phyloP scores from a whole-genome alignment of 306 rosid genomes.

The Vachellia collinsii region DNA sequence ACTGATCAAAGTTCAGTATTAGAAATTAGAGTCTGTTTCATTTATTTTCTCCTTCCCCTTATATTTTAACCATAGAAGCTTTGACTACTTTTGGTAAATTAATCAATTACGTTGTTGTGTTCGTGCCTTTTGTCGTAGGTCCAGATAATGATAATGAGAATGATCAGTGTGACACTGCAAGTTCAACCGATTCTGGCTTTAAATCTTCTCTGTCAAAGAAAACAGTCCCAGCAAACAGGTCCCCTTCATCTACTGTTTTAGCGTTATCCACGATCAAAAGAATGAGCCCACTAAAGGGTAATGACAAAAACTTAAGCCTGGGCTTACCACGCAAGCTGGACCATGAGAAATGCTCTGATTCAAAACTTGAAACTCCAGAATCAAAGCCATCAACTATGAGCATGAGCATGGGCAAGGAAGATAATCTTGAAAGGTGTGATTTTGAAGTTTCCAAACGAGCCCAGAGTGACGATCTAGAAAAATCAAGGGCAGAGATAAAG shows the following conservation, averaged over 20 bases:
- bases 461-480: constrained; percentile 38
- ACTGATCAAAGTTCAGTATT: constrained; percentile 2
- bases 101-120: constrained; percentile 30
- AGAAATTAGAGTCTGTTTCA: neutral
- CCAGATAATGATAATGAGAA: constrained; percentile 54
- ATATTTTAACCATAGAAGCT: neutral
- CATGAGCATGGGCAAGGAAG: constrained; percentile 46
- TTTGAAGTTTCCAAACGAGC: constrained; percentile 42
- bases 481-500: constrained; percentile 51
- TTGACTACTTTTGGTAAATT: constrained; percentile 15
- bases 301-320: constrained; percentile 47
- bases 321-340: constrained; percentile 45
- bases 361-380: constrained; percentile 54
- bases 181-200: constrained; percentile 43
- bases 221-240: constrained; percentile 60
- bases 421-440: constrained; percentile 46
- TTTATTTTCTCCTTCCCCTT: neutral
- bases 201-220: constrained; percentile 62
- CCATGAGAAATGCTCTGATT: constrained; percentile 49
- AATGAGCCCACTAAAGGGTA: constrained; percentile 41
- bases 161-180: constrained; percentile 50
- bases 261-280: constrained; percentile 47
- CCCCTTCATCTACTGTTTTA: constrained; percentile 63
- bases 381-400: constrained; percentile 47
- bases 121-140: constrained; percentile 36